Evolutionary conservation across 169 alveolate species (phyloP).

Genomic region (Cryptosporidium muris): DNA sequence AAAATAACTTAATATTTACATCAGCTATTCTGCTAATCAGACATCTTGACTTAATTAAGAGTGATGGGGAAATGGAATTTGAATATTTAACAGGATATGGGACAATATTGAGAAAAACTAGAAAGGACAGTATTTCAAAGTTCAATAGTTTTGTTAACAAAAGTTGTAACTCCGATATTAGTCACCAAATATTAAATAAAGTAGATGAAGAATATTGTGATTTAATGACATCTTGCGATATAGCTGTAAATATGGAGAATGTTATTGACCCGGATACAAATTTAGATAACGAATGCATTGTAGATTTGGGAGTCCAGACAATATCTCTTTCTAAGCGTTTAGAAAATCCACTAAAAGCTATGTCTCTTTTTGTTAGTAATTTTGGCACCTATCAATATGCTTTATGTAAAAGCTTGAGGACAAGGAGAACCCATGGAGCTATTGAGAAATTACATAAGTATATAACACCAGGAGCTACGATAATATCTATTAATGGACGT

Average conservation of each 20-base stretch:
- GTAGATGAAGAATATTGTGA: conserved; percentile 32
- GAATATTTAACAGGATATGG: conserved; percentile 58
- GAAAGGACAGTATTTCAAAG: not conserved
- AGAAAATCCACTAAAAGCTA: conserved; percentile 36
- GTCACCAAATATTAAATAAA: conserved; percentile 2
- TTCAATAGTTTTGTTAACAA: not conserved
- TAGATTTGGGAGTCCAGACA: conserved; percentile 22
- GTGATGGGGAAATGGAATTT: not conserved
- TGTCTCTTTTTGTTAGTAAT: conserved; percentile 36
- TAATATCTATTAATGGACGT: conserved; percentile 44
- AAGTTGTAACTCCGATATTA: not conserved
- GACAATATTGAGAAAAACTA: conserved; percentile 1
- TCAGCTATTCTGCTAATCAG: conserved; percentile 20
- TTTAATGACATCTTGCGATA: conserved; percentile 18
- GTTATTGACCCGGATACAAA: conserved; percentile 27
- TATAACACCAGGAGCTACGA: conserved; percentile 40
- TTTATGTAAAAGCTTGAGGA: conserved; percentile 30
- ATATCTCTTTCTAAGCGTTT: conserved; percentile 49
- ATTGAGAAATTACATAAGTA: not conserved
- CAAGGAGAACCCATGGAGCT: not conserved
- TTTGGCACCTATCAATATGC: conserved; percentile 56
- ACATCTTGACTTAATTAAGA: conserved; percentile 5
- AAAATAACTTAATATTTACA: not conserved
- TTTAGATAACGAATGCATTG: conserved; percentile 33
- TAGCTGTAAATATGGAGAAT: conserved; percentile 60